phyloP scores from a whole-genome alignment of 2,329 filamentous ascomycete genomes.

The Curvularia spicifera region DNA sequence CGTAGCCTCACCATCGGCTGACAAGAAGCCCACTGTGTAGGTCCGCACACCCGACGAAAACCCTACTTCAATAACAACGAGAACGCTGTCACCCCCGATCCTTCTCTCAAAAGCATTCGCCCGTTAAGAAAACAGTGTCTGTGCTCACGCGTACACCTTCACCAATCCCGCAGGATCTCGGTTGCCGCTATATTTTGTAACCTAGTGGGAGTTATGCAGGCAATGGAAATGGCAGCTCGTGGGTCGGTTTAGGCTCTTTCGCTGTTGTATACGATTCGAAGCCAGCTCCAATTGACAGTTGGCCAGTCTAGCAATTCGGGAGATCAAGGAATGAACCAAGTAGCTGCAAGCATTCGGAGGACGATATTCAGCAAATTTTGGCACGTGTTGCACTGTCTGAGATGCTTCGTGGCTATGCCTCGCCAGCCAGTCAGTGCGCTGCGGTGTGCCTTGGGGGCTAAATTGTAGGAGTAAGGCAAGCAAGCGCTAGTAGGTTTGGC shows the following conservation, averaged over 20 bases:
- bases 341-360: not conserved
- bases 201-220: not conserved
- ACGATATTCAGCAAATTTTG: not conserved
- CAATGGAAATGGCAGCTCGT: not conserved
- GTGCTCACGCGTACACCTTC: not conserved
- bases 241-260: not conserved
- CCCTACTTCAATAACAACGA: not conserved
- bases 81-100: not conserved
- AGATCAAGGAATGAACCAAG: not conserved
- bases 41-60: not conserved
- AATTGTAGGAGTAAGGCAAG: conserved; percentile 1
- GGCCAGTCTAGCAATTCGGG: not conserved
- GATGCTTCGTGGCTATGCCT: not conserved
- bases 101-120: not conserved
- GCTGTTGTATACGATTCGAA: not conserved
- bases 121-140: not conserved
- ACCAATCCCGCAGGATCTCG: not conserved
- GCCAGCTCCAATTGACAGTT: not conserved
- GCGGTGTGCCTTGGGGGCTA: not conserved
- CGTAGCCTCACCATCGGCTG: not conserved
- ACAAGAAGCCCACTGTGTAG: not conserved
- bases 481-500: not conserved
- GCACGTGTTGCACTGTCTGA: not conserved
- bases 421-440: not conserved
- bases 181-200: not conserved